These are phyloP conservation scores for Trichocladium antarcticum DNA, from an alignment of 495 filamentous ascomycete genomes.

Conservation along the genomic window DNA sequence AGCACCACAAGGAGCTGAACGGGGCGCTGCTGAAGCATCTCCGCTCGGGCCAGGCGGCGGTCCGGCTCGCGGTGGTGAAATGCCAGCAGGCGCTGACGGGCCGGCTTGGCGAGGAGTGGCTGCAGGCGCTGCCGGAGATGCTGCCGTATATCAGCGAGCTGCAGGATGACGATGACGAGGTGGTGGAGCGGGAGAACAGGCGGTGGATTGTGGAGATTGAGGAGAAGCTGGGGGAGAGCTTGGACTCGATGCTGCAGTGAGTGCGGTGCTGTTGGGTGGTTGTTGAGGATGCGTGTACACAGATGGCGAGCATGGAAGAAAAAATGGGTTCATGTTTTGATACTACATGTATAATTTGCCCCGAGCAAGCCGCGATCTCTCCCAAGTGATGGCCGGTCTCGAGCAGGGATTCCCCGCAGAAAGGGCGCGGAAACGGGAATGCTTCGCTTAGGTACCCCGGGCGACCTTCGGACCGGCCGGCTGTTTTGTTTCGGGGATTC, in stretches of 20 bases:
- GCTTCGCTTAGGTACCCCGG: too few relatives aligned
- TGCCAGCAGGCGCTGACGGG: constrained; percentile 67
- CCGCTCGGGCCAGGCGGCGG: constrained; percentile 52
- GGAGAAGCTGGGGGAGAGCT: constrained; percentile 68
- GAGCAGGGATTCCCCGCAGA: neutral
- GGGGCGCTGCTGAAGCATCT: constrained; percentile 59
- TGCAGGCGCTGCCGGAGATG: constrained; percentile 83
- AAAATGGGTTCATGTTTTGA: too few relatives aligned
- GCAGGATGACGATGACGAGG: constrained; percentile 91
- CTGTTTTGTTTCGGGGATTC: too few relatives aligned
- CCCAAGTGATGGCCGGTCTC: neutral
- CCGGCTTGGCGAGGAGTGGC: constrained; percentile 81
- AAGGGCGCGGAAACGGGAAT: too few relatives aligned
- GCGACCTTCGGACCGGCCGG: too few relatives aligned
- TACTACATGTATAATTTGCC: too few relatives aligned
- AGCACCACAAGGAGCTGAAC: constrained; percentile 85
- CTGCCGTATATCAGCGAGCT: constrained; percentile 86
- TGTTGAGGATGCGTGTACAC: neutral
- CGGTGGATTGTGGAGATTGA: constrained; percentile 84
- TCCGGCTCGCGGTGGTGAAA: constrained; percentile 66
- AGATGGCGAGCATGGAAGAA: neutral
- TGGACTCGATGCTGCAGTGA: constrained; percentile 83
- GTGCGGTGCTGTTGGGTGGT: neutral
- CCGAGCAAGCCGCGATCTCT: too few relatives aligned
- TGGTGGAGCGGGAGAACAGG: constrained; percentile 75